phyloP scores from a whole-genome alignment of 2,329 filamentous ascomycete genomes.

The Colletotrichum sp. region DNA sequence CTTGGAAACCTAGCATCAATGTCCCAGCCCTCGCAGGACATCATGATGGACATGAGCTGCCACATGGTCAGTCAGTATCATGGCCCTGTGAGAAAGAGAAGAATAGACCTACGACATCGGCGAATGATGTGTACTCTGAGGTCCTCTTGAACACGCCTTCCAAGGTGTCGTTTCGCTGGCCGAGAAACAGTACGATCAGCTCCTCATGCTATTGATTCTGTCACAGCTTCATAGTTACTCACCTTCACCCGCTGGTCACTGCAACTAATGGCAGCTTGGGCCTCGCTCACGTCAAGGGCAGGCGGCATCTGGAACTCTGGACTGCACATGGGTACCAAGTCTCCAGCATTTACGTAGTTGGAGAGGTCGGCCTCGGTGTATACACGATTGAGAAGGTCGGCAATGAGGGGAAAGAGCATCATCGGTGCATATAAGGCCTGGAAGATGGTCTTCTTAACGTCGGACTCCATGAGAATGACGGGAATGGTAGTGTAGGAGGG shows the following conservation, averaged over 20 bases:
- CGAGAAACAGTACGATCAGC: neutral
- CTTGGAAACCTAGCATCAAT: conserved; percentile 33
- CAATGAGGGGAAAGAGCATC: conserved; percentile 33
- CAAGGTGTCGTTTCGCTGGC: conserved; percentile 34
- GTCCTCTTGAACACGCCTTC: conserved; percentile 30
- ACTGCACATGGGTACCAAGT: conserved; percentile 17
- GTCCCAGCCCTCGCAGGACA: conserved; percentile 37
- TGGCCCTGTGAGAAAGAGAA: no score
- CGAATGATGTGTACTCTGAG: conserved; percentile 35
- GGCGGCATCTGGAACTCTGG: neutral
- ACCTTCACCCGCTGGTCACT: conserved; percentile 33
- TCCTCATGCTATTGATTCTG: no score
- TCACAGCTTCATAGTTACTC: neutral
- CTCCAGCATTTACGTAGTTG: neutral
- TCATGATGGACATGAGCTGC: conserved; percentile 34
- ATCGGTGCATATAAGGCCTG: conserved; percentile 36
- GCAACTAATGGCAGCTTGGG: conserved; percentile 28
- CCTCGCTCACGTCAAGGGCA: conserved; percentile 19
- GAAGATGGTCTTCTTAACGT: conserved; percentile 41
- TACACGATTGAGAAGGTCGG: conserved; percentile 33
- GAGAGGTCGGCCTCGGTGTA: conserved; percentile 24
- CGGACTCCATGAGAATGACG: conserved; percentile 38
- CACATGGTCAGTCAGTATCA: conserved; percentile 1
- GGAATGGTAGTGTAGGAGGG: conserved; percentile 31
- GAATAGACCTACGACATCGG: conserved; percentile 34